phyloP scores from a whole-genome alignment of 75 land plant species.

The Isoetes taiwanensis region DNA sequence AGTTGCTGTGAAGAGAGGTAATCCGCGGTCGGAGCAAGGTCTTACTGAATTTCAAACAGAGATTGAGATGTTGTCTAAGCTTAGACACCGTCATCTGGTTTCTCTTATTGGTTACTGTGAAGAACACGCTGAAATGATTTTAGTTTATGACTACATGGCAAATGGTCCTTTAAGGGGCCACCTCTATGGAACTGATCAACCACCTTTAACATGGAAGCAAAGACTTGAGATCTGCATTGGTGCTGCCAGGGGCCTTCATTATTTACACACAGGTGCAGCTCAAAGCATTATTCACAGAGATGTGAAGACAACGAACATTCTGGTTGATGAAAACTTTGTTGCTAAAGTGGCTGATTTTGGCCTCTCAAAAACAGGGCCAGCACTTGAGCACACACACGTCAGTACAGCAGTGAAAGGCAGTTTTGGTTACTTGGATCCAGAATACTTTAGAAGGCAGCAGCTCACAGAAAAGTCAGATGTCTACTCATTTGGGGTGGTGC shows the following conservation, averaged over 20 bases:
- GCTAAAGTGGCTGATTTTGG: conserved; percentile 57
- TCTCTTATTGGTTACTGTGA: conserved; percentile 27
- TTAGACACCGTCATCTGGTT: conserved; percentile 51
- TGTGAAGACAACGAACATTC: conserved; percentile 53
- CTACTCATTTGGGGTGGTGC: conserved; percentile 39
- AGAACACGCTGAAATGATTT: conserved; percentile 8
- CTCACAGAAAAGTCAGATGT: conserved; percentile 59
- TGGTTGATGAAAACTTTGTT: conserved; percentile 34
- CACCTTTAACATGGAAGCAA: conserved; percentile 20
- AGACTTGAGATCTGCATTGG: conserved; percentile 89
- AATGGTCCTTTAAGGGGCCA: conserved; percentile 12
- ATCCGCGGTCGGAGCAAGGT: conserved; percentile 49
- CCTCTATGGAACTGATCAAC: neutral
- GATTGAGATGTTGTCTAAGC: conserved; percentile 63
- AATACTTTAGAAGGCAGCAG: conserved; percentile 63
- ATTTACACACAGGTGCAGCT: conserved; percentile 76
- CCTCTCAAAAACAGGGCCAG: conserved; percentile 44
- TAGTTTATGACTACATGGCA: conserved; percentile 11
- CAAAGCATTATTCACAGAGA: conserved; percentile 59
- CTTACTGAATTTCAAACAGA: conserved; percentile 52
- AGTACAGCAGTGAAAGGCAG: conserved; percentile 70
- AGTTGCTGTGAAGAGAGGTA: conserved; percentile 59
- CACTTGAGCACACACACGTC: conserved; percentile 45
- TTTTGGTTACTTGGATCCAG: conserved; percentile 73
- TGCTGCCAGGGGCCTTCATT: conserved; percentile 74